Evolutionary conservation across 129 eudicot species (phyloP), one percentile per base, ranked within the genome.

Genomic region (Helichrysum umbraculigerum): DNA sequence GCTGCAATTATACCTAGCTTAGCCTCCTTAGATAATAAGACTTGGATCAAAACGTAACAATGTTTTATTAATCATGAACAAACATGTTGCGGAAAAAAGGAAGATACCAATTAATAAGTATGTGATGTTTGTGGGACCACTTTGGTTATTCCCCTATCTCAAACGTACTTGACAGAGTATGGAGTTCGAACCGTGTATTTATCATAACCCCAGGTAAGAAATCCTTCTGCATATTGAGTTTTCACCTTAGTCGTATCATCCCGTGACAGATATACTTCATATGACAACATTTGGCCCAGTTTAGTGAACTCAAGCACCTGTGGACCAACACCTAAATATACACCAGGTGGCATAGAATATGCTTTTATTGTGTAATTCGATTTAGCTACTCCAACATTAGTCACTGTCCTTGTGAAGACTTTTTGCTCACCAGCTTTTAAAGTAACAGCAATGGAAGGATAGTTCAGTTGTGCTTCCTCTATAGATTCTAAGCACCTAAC

Each of bases 401-500:
- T 86, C 78, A 86, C 83, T 37, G 87, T 83, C 59, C 92, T 77
- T 37, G 87, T 47, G 51, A 68, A 77, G 10, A 54, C 41, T 29
- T 74, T 75, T 4, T 30, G 7, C 17, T 52, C 30, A 5, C 16
- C 16, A 10, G 68, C 44, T n/a, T 66, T 79, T 11, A 85, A 76
- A n/a, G 21, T 29, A 25, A 86, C 73, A 0, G 85, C 51, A 68
- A 86, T 83, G 14, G 93, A 85, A 72, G 93, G 93, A 77, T 88
- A 88, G 76, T 88, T 88, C 14, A 88, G 77, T 29, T 88, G 77
- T 30, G 83, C 81, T 79, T 88, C 86, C 0, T 76, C 64, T 67
- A 88, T 83, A 35, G 72, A 57, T 41, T 56, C 64, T 67, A 72
- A 15, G 78, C 93, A 88, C n/a, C 44, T 33, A 19, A 86, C 76